Percentiles rank a stretch among this genome's conserved stretches.
Evolutionary conservation across 768 basidiomycete genomes (phyloP).

Genomic region (Mycena haematopus): DNA sequence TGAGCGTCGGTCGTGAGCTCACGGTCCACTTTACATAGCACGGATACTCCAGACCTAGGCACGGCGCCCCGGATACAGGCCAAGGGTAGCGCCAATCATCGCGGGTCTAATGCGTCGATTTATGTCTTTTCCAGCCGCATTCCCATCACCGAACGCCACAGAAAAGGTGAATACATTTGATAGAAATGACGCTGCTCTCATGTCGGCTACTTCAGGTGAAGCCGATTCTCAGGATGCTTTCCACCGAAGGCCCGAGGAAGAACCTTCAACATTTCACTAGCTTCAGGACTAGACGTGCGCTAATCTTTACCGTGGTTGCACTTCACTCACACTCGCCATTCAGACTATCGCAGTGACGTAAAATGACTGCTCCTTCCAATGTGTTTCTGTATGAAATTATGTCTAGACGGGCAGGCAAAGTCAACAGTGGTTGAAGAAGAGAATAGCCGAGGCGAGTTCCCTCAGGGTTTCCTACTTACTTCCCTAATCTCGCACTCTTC

Average conservation of each 20-base stretch:
- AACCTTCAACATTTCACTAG: conserved; percentile 72
- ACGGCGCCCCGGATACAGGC: conserved; percentile 43
- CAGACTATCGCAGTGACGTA: conserved; percentile 82
- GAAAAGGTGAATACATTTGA: conserved; percentile 44
- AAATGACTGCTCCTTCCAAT: conserved; percentile 31
- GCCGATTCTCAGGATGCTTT: conserved; percentile 69
- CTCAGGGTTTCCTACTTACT: conserved; percentile 11
- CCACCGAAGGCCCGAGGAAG: conserved; percentile 62
- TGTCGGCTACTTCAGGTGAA: conserved; percentile 41
- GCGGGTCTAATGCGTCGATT: conserved; percentile 19
- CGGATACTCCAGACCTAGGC: conserved; percentile 73
- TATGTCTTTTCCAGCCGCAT: conserved; percentile 48
- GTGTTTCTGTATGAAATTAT: conserved; percentile 32
- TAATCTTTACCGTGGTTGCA: conserved; percentile 18
- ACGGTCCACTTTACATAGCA: conserved; percentile 53
- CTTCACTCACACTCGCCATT: conserved; percentile 19
- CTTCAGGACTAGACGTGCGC: conserved; percentile 77
- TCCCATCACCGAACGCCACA: conserved; percentile 66
- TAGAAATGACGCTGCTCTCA: conserved; percentile 10
- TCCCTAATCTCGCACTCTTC: conserved; percentile 21
- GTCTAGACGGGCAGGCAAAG: conserved; percentile 74
- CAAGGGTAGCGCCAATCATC: conserved; percentile 31
- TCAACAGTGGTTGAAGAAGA: conserved; percentile 77
- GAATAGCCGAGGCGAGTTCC: conserved; percentile 62
- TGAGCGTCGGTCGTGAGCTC: conserved; percentile 22